Conservation (phyloP, 257 asterid genomes). For the Salvia rosmarinus region DNA sequence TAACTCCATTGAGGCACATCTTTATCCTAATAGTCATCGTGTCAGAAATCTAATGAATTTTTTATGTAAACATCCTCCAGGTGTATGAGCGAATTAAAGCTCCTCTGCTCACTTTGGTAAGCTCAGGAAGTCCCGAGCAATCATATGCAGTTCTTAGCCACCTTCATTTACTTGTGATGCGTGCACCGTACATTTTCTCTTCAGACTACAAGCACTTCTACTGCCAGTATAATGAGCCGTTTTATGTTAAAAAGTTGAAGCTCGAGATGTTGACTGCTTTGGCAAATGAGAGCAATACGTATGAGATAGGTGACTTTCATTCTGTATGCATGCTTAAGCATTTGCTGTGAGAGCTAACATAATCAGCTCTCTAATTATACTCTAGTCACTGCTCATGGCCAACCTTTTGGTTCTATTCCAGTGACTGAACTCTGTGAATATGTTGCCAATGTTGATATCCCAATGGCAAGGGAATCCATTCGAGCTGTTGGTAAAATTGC, state of each 20-base stretch:
- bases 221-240: slow-evolving; percentile 97
- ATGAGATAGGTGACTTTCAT: slow-evolving; percentile 77
- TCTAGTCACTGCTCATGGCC: slow-evolving; percentile 33
- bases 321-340: slow-evolving; percentile 24
- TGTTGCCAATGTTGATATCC: slow-evolving; percentile 97
- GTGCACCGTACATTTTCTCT: slow-evolving; percentile 93
- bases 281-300: slow-evolving; percentile 97
- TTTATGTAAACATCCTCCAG: slow-evolving; percentile 44
- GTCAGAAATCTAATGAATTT: slow-evolving; percentile 4
- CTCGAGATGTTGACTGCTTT: slow-evolving; percentile 99
- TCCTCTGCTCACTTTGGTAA: slow-evolving; percentile 92
- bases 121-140: slow-evolving; percentile 99
- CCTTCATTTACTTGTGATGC: slow-evolving; percentile 95
- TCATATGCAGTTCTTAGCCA: slow-evolving; percentile 95
- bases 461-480: slow-evolving; percentile 98
- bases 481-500: slow-evolving; percentile 99
- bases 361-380: slow-evolving; percentile 23
- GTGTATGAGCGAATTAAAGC: slow-evolving; percentile 99
- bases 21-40: slow-evolving; percentile 17
- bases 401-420: slow-evolving; percentile 45
- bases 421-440: slow-evolving; percentile 99
- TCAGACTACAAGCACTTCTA: slow-evolving; percentile 98
- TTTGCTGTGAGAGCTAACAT: slow-evolving; percentile 28
- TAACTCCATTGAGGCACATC: slow-evolving; percentile 13
- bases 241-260: slow-evolving; percentile 95